Percentiles rank a stretch among this genome's conserved stretches.
phyloP scores from a whole-genome alignment of 2,329 filamentous ascomycete species.

The Dothiorella sarmentorum region DNA sequence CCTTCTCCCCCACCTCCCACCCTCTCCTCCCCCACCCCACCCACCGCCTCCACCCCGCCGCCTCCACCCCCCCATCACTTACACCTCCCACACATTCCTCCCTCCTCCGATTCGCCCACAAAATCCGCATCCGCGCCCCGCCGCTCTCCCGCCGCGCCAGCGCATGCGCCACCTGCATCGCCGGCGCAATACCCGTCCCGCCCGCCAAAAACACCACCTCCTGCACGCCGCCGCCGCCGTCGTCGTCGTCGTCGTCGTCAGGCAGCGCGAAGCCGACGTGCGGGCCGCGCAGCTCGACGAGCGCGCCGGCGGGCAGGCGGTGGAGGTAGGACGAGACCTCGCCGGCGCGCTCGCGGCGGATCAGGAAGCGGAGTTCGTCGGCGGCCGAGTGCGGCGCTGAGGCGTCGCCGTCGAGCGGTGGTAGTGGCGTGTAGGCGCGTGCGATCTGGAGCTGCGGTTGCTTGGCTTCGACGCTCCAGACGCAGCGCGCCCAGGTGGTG shows the following conservation, averaged over 20 bases:
- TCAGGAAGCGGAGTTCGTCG: constrained; percentile 67
- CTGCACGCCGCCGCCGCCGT: no score
- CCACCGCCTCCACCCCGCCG: constrained; percentile 1
- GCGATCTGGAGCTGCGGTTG: constrained; percentile 93
- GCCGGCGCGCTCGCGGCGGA: constrained; percentile 73
- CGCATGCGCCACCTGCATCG: constrained; percentile 71
- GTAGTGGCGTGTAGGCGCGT: constrained; percentile 85
- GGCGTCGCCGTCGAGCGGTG: constrained; percentile 46
- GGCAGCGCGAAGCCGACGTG: constrained; percentile 64
- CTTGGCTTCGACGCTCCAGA: constrained; percentile 90
- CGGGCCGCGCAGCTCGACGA: constrained; percentile 75
- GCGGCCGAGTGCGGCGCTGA: neutral
- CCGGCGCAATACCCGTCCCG: constrained; percentile 88
- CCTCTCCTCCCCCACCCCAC: neutral
- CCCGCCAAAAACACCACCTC: constrained; percentile 83
- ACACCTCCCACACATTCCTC: constrained; percentile 63
- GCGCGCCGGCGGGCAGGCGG: constrained; percentile 57
- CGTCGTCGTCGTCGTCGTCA: constrained; percentile 46
- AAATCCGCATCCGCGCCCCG: constrained; percentile 56
- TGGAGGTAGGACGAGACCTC: constrained; percentile 84
- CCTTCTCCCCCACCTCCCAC: constrained; percentile 22
- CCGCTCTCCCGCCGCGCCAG: constrained; percentile 43
- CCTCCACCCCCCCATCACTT: constrained; percentile 43
- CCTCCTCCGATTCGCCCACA: constrained; percentile 74
- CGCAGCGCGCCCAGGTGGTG: constrained; percentile 56